These are phyloP conservation scores for Quercus wislizeni DNA, from an alignment of 306 rosid genomes.

Conservation along the genomic window DNA sequence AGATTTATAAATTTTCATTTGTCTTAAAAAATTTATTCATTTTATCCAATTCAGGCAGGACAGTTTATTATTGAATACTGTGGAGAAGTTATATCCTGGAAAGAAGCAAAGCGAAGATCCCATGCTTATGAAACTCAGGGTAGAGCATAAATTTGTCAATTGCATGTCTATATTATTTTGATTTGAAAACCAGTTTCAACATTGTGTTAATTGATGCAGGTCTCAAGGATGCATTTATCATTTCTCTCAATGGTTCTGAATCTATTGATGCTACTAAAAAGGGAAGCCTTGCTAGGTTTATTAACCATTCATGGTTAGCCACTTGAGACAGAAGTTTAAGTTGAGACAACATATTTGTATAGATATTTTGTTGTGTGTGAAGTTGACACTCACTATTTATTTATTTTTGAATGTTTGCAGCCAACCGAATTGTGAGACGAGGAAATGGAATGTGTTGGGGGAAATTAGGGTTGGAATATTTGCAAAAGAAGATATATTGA, in stretches of 20 bases:
- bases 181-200: conserved; percentile 14
- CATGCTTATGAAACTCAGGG: conserved; percentile 86
- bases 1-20: neutral
- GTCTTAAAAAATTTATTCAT: conserved; percentile 8
- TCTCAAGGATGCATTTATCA: conserved; percentile 85
- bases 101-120: conserved; percentile 90
- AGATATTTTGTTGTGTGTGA: conserved; percentile 23
- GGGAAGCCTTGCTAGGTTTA: conserved; percentile 93
- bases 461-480: conserved; percentile 97
- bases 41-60: conserved; percentile 54
- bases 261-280: conserved; percentile 94
- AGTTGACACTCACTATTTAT: conserved; percentile 30
- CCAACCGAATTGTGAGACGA: conserved; percentile 92
- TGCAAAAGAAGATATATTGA: conserved; percentile 77
- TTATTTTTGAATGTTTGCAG: conserved; percentile 49
- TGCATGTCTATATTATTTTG: conserved; percentile 10
- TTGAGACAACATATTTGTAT: conserved; percentile 1
- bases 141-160: conserved; percentile 23
- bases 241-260: conserved; percentile 84
- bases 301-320: conserved; percentile 93
- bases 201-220: conserved; percentile 55
- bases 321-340: conserved; percentile 19
- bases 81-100: conserved; percentile 97
- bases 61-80: conserved; percentile 85
- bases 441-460: conserved; percentile 96